Percentiles rank a stretch among this genome's conserved stretches.
phyloP scores from a whole-genome alignment of 352 stramenopile species.

The Globisporangium cederbergense region DNA sequence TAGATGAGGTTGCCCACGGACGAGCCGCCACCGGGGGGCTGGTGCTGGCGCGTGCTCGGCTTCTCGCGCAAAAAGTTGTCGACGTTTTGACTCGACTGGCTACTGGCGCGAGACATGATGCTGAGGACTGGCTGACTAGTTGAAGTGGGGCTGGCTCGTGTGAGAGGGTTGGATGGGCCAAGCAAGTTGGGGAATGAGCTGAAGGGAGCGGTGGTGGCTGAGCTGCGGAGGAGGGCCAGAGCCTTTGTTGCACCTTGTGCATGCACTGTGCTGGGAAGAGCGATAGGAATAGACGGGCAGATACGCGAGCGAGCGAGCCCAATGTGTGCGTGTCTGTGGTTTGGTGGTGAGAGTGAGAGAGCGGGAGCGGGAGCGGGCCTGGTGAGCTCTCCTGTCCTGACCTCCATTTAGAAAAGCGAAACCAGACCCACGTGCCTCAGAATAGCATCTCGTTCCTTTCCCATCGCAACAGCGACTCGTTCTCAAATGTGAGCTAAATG shows the following conservation, averaged over 20 bases:
- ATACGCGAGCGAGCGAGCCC: neutral
- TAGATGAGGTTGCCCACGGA: slow-evolving; percentile 75
- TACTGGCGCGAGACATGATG: slow-evolving; percentile 52
- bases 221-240: no score
- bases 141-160: slow-evolving; percentile 8
- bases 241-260: neutral
- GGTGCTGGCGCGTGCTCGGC: slow-evolving; percentile 71
- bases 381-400: neutral
- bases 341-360: neutral
- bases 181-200: slow-evolving; percentile 31
- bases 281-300: slow-evolving; percentile 1
- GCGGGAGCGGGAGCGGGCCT: neutral
- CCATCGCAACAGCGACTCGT: neutral
- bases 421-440: neutral
- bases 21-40: slow-evolving; percentile 65
- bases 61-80: slow-evolving; percentile 80
- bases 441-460: neutral
- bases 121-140: slow-evolving; percentile 1
- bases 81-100: slow-evolving; percentile 71
- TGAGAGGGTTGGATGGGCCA: neutral
- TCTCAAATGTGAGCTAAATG: neutral
- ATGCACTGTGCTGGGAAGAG: neutral
- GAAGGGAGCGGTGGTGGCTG: slow-evolving; percentile 1
- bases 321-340: neutral
- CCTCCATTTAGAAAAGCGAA: slow-evolving; percentile 8